Base-by-base conservation (phyloP, 1,139 yeast species). In the Suhomyces bolitotheri region DNA sequence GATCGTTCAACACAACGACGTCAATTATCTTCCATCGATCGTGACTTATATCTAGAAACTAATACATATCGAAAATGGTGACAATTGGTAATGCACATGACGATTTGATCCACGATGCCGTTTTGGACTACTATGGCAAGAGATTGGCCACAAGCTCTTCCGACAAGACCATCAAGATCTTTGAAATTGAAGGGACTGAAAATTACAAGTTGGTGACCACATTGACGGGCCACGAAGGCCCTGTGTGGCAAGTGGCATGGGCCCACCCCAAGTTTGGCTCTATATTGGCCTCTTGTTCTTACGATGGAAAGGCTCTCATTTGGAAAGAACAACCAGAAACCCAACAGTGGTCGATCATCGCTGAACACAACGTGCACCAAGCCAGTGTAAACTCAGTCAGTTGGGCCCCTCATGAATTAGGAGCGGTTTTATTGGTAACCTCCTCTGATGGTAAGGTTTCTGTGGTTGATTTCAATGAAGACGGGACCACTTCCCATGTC, bases 231-330 rank as follows among this genome's bases (percentile, higher is more conserved):
- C 99, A 92, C 60, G 96, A 89, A 46, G 98, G 98, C 15, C 97
- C 98, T 8, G 97, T 94, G 32, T 94, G 99, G 98, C 96, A 92
- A 64, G 95, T 90, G 22, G 80, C 90, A 34, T 92, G 98, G 99
- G 97, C 98, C 2, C 98, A 94, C 59, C 98, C 99, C 27, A 92
- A 92, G 61, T 92, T 92, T 56, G 98, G 98, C 23, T 84, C 89
- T 5, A 87, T 92, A 47, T 72, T 92, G 47, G 98, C 98, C 1
- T 84, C 96, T 19, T 89, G 96, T 49, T 87, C 96, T 1, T 94
- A 88, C 55, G 98, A 92, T 56, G 98, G 98, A 37, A 84, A 83
- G 54, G 97, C 88, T 7, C 67, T 90, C 46, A 81, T 94, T 52
- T 92, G 98, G 98, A 84, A 89, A 56, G 97, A 92, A 60, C 70